These are phyloP conservation scores for Pseudophaeomoniella oleicola DNA, from an alignment of 2,329 filamentous ascomycete species.

Conservation along the genomic window DNA sequence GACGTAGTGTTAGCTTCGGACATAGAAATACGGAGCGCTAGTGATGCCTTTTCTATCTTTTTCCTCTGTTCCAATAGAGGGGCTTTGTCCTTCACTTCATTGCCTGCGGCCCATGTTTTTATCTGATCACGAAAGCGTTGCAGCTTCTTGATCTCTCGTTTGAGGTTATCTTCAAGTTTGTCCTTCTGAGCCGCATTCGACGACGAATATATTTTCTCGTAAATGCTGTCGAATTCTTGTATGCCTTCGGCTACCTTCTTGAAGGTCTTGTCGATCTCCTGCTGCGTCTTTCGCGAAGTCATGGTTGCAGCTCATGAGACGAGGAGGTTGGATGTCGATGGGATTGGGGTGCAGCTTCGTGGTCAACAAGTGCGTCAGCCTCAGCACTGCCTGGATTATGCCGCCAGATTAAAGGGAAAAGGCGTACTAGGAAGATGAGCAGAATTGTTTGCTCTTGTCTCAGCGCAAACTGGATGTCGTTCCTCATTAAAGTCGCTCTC, in stretches of 20 bases:
- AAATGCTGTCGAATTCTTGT: slow-evolving; percentile 79
- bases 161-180: slow-evolving; percentile 94
- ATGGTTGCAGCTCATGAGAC: slow-evolving; percentile 38
- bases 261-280: slow-evolving; percentile 99
- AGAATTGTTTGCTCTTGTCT: no score
- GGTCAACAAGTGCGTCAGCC: no score
- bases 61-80: slow-evolving; percentile 86
- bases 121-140: slow-evolving; percentile 96
- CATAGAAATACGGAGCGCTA: slow-evolving; percentile 4
- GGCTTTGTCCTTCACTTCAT: slow-evolving; percentile 99
- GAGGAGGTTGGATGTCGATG: neutral
- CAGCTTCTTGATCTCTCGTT: slow-evolving; percentile 99
- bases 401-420: no score
- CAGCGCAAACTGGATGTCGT: neutral
- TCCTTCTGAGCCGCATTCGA: slow-evolving; percentile 92
- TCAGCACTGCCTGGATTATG: no score
- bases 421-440: no score
- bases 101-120: slow-evolving; percentile 96
- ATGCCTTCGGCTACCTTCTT: slow-evolving; percentile 96
- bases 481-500: neutral
- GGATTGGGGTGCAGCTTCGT: no score
- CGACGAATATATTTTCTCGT: slow-evolving; percentile 92
- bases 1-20: slow-evolving; percentile 8
- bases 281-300: slow-evolving; percentile 90
- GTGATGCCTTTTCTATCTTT: slow-evolving; percentile 79